Base-by-base conservation (phyloP, 1,139 yeast genomes). In the Debaryomyces nepalensis region DNA sequence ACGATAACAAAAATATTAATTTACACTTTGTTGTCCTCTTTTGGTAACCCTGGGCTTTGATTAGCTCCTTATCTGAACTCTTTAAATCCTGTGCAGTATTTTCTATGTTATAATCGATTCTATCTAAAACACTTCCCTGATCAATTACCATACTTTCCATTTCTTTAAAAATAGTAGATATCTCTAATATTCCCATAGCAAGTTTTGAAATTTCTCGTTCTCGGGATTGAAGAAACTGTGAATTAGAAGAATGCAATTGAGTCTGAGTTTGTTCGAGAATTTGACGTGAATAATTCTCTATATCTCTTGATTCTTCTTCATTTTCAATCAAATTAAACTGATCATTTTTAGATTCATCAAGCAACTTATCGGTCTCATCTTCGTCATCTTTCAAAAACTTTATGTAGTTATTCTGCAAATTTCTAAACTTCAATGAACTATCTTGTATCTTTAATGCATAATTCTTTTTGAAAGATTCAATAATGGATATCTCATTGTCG, bases 111-210 rank as follows among this genome's bases (percentile, higher is more conserved):
- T 91, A 91, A 64, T 90, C 99, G 43, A 93, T 91, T 51, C 98
- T 71, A 63, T 93, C 99, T 45, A 93, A 73, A 35, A 93, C 75
- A 0, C 97, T 89, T 2, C 99, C 99, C 64, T 93, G 99, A 58
- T 95, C 98, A 45, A 93, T 87, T 38, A 93, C 90, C 75, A 95
- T 75, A 23, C 82, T 80, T 55, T 95, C 98, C 79, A 93, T 80
- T 58, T 95, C 98, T 59, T 87, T 86, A 68, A 93, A 93, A 41
- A 95, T 93, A 2, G 95, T 89, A 33, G 95, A 87, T 2, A 93
- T 87, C 61, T 93, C 99, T 24, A 93, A 70, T 33, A 93, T 95
- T 34, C 97, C 97, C 73, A 88, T 89, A 3, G 99, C 98, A 43
- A 95, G 76, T 53, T 85, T 86, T 21, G 87, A 85, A 38, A 95